Evolutionary conservation across 192 early-diverging fungal genomes (phyloP), one percentile per base, ranked within the genome.

Genomic region (Bifiguratus adelaidae): DNA sequence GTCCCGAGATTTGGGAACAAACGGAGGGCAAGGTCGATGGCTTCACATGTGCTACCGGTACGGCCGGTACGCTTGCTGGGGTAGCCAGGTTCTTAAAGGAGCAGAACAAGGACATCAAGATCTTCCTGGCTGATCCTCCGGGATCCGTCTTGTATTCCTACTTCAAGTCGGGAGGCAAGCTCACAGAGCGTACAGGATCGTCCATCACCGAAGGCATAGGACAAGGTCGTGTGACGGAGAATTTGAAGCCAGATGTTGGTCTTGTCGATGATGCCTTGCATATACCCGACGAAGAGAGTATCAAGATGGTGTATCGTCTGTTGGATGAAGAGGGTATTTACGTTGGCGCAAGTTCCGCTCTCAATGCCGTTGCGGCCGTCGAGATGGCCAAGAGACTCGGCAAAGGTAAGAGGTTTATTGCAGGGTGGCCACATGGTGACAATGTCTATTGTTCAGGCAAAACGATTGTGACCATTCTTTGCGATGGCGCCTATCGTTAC

Each of bases 251-350:
- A 7, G 90, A 93, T 50, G 58, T 91, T 7, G 71, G 80, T 11
- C 56, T 89, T 32, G 70, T 96, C 24, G 89, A 92, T 38, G 88
- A 82, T 44, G 88, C 92, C 1, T 56, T 97, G 13, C 69, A 69
- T 58, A 81, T 92, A 34, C 78, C 82, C 0, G 93, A 94, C 53
- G 74, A 78, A 20, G 76, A 85, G 13, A 81, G 85, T 0, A 81
- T 97, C 33, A 58, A 67, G 36, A 95, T 92, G 89, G 60, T 93
- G 12, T 95, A 86, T 59, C 75, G 87, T 24, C 65, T 95, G 44
- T 70, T 95, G 37, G 85, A 95, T 48, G 87, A 95, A 63, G 92
- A 95, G 56, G 93, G 93, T 42, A 79, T 97, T 38, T 95, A 92
- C 48, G 59, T 95, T 29, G 93, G 93, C 20, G 91, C 91, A 0